Conservation (phyloP, 352 stramenopile genomes). For the Globisporangium spiculum region DNA sequence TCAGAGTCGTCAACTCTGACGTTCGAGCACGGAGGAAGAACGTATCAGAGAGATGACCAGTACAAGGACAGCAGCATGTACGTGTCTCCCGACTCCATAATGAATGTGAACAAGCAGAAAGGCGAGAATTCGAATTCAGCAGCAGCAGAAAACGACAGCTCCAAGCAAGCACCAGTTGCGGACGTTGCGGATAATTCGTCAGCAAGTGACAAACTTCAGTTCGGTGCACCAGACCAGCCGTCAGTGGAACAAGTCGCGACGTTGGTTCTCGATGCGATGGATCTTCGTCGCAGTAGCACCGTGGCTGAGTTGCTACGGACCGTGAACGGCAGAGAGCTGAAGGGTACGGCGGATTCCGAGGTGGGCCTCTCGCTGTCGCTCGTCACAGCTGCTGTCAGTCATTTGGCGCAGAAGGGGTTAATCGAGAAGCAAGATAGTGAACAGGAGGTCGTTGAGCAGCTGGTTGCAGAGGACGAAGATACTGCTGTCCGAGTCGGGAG, state of each 20-base stretch:
- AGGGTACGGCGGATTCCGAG: neutral
- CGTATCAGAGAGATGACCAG: slow-evolving; percentile 73
- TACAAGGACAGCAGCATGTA: slow-evolving; percentile 86
- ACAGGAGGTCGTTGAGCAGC: slow-evolving; percentile 3
- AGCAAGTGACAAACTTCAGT: neutral
- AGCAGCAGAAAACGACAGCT: slow-evolving; percentile 16
- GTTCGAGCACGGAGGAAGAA: slow-evolving; percentile 71
- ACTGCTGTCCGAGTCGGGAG: slow-evolving; percentile 3
- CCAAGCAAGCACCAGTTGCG: slow-evolving; percentile 18
- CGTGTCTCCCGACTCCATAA: slow-evolving; percentile 42
- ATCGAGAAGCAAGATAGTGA: slow-evolving; percentile 42
- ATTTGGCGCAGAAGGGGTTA: slow-evolving; percentile 47
- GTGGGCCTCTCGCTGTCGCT: slow-evolving; percentile 37
- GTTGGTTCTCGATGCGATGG: slow-evolving; percentile 52
- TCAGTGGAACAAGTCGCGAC: slow-evolving; percentile 48
- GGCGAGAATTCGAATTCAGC: neutral
- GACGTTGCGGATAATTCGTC: neutral
- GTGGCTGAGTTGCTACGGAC: slow-evolving; percentile 56
- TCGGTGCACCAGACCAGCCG: slow-evolving; percentile 5
- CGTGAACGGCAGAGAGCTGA: slow-evolving; percentile 26
- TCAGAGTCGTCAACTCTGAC: slow-evolving; percentile 69
- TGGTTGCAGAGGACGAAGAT: slow-evolving; percentile 10
- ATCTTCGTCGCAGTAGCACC: slow-evolving; percentile 50
- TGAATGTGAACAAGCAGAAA: slow-evolving; percentile 11
- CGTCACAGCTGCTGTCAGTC: slow-evolving; percentile 52